Evolutionary conservation across 768 basidiomycete species (phyloP), one percentile per base, ranked within the genome.

Genomic region (Russula earlei): DNA sequence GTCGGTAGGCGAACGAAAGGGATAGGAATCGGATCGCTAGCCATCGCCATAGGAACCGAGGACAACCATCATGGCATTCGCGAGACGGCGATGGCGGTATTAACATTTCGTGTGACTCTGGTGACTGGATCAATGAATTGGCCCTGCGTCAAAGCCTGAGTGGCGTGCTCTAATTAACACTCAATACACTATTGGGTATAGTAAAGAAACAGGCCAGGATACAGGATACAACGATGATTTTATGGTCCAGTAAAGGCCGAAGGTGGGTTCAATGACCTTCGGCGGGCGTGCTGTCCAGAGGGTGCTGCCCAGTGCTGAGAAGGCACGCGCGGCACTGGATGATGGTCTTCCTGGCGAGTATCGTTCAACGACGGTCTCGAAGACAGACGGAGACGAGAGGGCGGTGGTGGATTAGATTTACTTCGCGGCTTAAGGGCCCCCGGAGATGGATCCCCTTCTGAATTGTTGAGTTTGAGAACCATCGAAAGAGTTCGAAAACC

Each of bases 321-420:
- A 47, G 58, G 58, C 19, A 62, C 37, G 15, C 31, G 60, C 8
- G 60, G 60, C 9, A 61, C 52, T 36, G 60, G 56, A 24, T 51
- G 55, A 11, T 44, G 46, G 44, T 15, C n/a, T 29, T 42, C 29
- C 14, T 24, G 22, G 14, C 27, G n/a, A 41, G 11, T 15, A 11
- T 20, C 10, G 38, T 49, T 36, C 8, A 20, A 7, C 2, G 33
- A 31, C 14, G 43, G 43, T 25, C n/a, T 29, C 9, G 22, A 56
- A 44, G 48, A 55, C 43, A 33, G 27, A 43, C 53, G 49, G 31
- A 29, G 52, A 25, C 48, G 59, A 24, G 61, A 54, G 7, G 20
- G 51, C 3, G 58, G 29, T 11, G 55, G 22, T 29, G 55, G 59
- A 29, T 56, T 62, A 8, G 61, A 62, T 34, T 29, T 60, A 49